Conservation (phyloP, 306 rosid species). For the Parietaria judaica region DNA sequence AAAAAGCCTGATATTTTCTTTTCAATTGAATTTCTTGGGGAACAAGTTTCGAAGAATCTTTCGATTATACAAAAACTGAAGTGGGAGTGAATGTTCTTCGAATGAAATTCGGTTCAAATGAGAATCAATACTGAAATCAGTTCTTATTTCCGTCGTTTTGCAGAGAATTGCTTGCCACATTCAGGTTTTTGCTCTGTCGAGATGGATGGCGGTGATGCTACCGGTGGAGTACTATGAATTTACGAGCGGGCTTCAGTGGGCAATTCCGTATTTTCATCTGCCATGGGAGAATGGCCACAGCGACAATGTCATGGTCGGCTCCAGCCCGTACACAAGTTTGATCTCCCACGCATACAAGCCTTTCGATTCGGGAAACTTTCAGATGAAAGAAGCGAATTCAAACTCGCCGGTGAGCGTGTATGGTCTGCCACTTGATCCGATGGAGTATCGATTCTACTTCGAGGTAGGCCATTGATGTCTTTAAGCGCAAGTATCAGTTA, state of each 20-base stretch:
- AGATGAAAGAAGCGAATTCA: slow-evolving; percentile 25
- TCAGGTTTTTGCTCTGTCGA: slow-evolving; percentile 75
- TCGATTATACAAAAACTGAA: too few relatives aligned
- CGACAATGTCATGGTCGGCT: slow-evolving; percentile 28
- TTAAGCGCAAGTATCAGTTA: too few relatives aligned
- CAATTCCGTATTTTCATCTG: slow-evolving; percentile 56
- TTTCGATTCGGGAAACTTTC: slow-evolving; percentile 21
- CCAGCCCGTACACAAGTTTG: slow-evolving; percentile 42
- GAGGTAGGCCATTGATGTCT: slow-evolving; percentile 34
- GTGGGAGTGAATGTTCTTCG: too few relatives aligned
- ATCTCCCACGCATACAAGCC: slow-evolving; percentile 26
- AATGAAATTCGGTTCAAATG: too few relatives aligned
- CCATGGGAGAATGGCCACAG: slow-evolving; percentile 64
- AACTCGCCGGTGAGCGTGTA: slow-evolving; percentile 35
- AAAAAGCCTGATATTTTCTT: too few relatives aligned
- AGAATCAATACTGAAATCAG: too few relatives aligned
- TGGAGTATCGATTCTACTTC: slow-evolving; percentile 64
- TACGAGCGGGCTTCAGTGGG: slow-evolving; percentile 63
- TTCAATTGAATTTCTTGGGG: not conserved
- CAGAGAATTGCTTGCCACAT: slow-evolving; percentile 86
- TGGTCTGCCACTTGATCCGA: slow-evolving; percentile 71
- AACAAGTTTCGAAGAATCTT: not conserved
- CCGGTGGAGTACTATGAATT: slow-evolving; percentile 79
- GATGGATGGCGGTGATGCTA: slow-evolving; percentile 65
- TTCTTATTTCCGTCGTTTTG: slow-evolving; percentile 18